phyloP scores from a whole-genome alignment of 2,329 filamentous ascomycete species.

The Geosmithia morbida region DNA sequence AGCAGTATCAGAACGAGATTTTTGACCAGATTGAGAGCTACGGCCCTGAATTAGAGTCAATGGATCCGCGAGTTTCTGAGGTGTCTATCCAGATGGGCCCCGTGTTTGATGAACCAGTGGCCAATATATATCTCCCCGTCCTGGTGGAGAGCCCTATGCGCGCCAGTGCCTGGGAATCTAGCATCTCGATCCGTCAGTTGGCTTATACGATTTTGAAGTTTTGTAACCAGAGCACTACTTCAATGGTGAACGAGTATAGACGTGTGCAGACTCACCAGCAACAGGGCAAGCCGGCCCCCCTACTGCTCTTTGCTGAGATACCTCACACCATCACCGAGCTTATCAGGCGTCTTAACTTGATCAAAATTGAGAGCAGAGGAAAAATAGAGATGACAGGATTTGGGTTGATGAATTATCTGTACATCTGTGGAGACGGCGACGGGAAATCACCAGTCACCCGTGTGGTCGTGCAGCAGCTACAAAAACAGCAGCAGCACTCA shows the following conservation, averaged over 20 bases:
- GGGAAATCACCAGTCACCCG: constrained; percentile 11
- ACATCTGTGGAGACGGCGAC: constrained; percentile 11
- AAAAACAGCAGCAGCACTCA: not conserved
- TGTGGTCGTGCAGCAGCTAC: constrained; percentile 7
- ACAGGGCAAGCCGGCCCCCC: constrained; percentile 11
- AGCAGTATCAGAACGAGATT: constrained; percentile 11
- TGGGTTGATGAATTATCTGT: constrained; percentile 13
- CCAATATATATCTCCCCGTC: constrained; percentile 48
- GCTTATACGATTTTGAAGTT: constrained; percentile 35
- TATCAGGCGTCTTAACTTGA: constrained; percentile 8
- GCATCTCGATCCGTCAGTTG: constrained; percentile 31
- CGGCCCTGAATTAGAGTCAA: constrained; percentile 6
- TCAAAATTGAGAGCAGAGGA: constrained; percentile 3
- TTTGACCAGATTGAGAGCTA: constrained; percentile 2
- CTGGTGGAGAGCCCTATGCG: constrained; percentile 41
- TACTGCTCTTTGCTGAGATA: not conserved
- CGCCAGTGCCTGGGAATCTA: constrained; percentile 42
- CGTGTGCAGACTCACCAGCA: constrained; percentile 15
- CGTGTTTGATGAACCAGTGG: constrained; percentile 6
- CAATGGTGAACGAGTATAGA: constrained; percentile 19
- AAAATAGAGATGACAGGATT: not conserved
- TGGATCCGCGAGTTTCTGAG: constrained; percentile 25
- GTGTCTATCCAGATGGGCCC: constrained; percentile 16
- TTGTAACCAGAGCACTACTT: constrained; percentile 5
- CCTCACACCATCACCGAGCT: constrained; percentile 4